Conservation (phyloP, 208 protist species). For the Wallacemonas sp. region DNA sequence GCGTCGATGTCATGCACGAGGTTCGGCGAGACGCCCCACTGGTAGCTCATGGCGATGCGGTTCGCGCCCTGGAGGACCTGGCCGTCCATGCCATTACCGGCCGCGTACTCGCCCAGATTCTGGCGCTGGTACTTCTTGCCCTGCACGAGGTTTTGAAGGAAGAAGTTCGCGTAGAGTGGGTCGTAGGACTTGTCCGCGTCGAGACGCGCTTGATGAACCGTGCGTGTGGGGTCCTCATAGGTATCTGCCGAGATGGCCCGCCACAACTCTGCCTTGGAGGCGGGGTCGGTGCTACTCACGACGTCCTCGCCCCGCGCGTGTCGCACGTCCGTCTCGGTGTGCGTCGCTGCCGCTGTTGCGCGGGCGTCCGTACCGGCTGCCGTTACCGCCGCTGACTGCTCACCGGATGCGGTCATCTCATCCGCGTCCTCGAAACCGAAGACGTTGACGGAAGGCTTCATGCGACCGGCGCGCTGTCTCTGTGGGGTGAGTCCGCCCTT, state of each 20-base stretch:
- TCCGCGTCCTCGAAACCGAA: slow-evolving; percentile 78
- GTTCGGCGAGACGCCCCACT: slow-evolving; percentile 55
- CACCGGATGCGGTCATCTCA: slow-evolving; percentile 4
- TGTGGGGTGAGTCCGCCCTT: neutral
- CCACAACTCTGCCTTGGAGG: slow-evolving; percentile 52
- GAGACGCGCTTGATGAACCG: slow-evolving; percentile 84
- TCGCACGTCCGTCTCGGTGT: neutral
- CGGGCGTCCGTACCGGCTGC: neutral
- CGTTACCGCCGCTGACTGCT: neutral
- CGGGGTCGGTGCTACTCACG: neutral
- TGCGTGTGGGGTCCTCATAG: slow-evolving; percentile 75
- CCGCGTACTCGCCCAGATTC: slow-evolving; percentile 56
- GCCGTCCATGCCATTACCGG: slow-evolving; percentile 67
- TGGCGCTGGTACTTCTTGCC: slow-evolving; percentile 69
- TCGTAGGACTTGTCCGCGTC: slow-evolving; percentile 74
- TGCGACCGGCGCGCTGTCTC: neutral
- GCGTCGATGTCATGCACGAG: slow-evolving; percentile 73
- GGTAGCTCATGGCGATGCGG: slow-evolving; percentile 28
- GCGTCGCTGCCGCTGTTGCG: neutral
- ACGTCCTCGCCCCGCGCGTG: too few relatives aligned
- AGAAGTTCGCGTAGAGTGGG: slow-evolving; percentile 50
- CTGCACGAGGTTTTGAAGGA: slow-evolving; percentile 49
- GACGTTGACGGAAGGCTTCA: slow-evolving; percentile 24
- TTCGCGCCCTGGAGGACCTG: slow-evolving; percentile 52
- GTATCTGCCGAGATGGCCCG: slow-evolving; percentile 48